Base-by-base conservation (phyloP, 345 rosid genomes). In the Citrus medica region DNA sequence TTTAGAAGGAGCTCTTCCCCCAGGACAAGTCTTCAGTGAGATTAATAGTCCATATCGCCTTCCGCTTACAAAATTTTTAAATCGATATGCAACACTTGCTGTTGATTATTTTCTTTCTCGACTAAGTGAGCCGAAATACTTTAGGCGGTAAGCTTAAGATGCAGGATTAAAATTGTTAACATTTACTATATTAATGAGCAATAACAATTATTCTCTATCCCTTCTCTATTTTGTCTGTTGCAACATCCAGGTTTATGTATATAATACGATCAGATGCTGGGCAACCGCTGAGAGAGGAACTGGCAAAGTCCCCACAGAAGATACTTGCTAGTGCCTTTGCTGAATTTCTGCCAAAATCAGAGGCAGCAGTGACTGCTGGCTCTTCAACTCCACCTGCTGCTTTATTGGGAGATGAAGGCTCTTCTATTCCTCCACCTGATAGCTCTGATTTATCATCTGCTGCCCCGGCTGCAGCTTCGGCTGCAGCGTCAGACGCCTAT, bases 31-130 rank as follows among this genome's bases (percentile, higher is more conserved):
- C 58, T 91, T 90, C 81, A 96, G 99, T 76, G 99, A 92, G 84
- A 92, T 94, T 76, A 96, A 96, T 85, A 94, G 99, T 86, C 99
- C 99, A 76, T 96, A 96, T 82, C 99, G 98, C 58, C 93, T 89
- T 79, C 99, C 99, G 9, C 93, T 96, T 55, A 92, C 98, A 67
- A 94, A 92, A 85, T 96, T 91, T 81, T 84, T 96, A 74, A 96
- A 96, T 78, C 93, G 97, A 85, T 92, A 94, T 89, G 92, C 98
- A n/a, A 60, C 89, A 38, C 94, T 89, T 38, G 93, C 99, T 82
- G 98, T 94, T 85, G 98, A 96, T 83, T 96, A 94, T 87, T 96
- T 96, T 86, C 98, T 96, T 69, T 88, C 92, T 81, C 92, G 95
- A 79, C 85, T 94, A 79, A 93, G 90, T 79, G 97, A 92, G 74